Conservation (phyloP, 805 yeast genomes). For the Lachancea sp. region DNA sequence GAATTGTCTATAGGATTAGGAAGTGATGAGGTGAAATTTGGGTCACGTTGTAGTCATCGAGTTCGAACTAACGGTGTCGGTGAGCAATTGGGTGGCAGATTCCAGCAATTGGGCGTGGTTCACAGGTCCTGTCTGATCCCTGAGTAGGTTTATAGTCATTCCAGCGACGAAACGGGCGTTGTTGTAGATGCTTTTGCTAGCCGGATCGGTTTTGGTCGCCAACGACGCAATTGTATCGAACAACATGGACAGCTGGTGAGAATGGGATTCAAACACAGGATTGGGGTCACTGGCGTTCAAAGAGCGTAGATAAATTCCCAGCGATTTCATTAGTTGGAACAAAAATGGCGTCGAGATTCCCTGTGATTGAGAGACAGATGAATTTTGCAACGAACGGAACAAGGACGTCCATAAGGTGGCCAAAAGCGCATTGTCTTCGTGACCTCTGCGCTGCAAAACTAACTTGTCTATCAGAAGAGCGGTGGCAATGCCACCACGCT, state of each 20-base stretch:
- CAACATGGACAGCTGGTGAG: constrained; percentile 11
- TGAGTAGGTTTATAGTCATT: constrained; percentile 14
- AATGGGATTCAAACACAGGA: constrained; percentile 12
- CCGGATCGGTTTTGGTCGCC: constrained; percentile 16
- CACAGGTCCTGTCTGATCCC: constrained; percentile 8
- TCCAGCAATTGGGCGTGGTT: constrained; percentile 12
- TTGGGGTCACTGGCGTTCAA: constrained; percentile 5
- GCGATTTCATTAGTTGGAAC: constrained; percentile 28
- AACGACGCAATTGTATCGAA: constrained; percentile 16
- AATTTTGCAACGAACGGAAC: constrained; percentile 17
- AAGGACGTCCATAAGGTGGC: constrained; percentile 19
- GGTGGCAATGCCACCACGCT: constrained; percentile 20
- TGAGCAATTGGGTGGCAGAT: constrained; percentile 7
- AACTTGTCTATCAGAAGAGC: constrained; percentile 29
- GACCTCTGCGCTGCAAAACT: constrained; percentile 11
- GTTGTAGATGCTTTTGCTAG: constrained; percentile 24
- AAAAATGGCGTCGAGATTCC: constrained; percentile 17
- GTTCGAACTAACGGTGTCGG: not conserved
- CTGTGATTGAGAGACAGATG: constrained; percentile 1
- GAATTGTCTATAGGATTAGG: not conserved
- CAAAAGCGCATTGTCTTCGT: constrained; percentile 3
- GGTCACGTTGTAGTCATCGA: no score
- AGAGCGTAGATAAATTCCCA: constrained; percentile 26
- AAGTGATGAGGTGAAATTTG: no score
- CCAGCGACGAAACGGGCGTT: constrained; percentile 30